Percentiles rank a stretch among this genome's conserved stretches.
phyloP scores from a whole-genome alignment of 768 basidiomycete species.

The Termitomyces sp. region DNA sequence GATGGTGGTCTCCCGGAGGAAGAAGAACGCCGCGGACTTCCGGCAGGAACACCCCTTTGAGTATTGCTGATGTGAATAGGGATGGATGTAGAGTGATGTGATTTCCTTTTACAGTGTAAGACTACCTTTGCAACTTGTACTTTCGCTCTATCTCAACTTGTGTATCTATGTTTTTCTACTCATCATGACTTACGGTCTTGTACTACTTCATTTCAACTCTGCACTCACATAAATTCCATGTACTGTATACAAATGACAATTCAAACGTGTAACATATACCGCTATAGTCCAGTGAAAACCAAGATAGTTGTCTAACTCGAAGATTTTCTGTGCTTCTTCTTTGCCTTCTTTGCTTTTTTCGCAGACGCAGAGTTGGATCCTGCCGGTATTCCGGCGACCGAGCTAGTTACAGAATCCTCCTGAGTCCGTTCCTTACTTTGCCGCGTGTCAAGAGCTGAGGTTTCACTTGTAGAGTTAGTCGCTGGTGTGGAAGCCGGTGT shows the following conservation, averaged over 20 bases:
- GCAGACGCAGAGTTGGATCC: conserved; percentile 2
- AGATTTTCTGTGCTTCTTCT: conserved; percentile 28
- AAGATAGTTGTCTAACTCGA: neutral
- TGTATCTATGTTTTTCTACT: neutral
- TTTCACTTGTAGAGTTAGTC: neutral
- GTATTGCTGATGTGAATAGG: conserved; percentile 39
- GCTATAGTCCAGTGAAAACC: neutral
- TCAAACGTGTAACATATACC: neutral
- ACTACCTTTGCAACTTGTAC: conserved; percentile 2
- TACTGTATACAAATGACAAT: conserved; percentile 1
- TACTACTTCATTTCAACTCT: neutral
- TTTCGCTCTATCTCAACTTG: conserved; percentile 9
- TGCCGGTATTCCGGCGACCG: conserved; percentile 7
- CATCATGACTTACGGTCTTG: neutral
- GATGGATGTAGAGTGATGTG: conserved; percentile 72
- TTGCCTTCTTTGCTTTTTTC: conserved; percentile 24
- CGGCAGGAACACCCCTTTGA: conserved; percentile 46
- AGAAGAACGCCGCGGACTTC: conserved; percentile 25
- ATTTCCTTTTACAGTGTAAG: conserved; percentile 9
- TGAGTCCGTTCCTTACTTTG: conserved; percentile 12
- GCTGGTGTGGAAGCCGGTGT: neutral
- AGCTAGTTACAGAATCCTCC: conserved; percentile 2
- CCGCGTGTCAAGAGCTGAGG: conserved; percentile 1
- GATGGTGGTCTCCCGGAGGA: conserved; percentile 56
- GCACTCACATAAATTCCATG: neutral